Percentiles rank a stretch among this genome's conserved stretches.
Conservation (phyloP, 2,329 filamentous ascomycete genomes). For the Cephalotrichum gorgonifer region DNA sequence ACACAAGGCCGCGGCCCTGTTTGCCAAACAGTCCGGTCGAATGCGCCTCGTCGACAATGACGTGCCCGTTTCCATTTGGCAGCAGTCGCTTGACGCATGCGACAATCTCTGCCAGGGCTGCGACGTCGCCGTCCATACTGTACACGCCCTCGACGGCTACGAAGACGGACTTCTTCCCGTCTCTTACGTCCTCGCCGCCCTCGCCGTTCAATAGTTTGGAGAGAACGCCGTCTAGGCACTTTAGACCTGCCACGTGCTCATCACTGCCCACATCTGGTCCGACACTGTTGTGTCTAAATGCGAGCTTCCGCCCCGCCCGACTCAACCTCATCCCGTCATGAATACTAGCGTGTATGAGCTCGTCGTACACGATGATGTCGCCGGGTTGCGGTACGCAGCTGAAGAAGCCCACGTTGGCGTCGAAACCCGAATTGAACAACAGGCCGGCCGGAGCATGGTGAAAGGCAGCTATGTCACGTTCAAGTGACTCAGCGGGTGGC, state of each 20-base stretch:
- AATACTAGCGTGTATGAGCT: conserved; percentile 66
- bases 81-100: conserved; percentile 43
- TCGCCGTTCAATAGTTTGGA: conserved; percentile 14
- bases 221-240: background rate
- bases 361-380: conserved; percentile 61
- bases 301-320: conserved; percentile 33
- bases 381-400: conserved; percentile 46
- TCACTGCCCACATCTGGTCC: background rate
- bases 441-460: conserved; percentile 34
- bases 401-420: conserved; percentile 57
- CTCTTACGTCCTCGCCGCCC: conserved; percentile 18
- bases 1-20: conserved; percentile 47
- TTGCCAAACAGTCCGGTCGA: conserved; percentile 50
- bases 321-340: conserved; percentile 67
- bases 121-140: conserved; percentile 75
- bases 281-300: conserved; percentile 50
- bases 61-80: conserved; percentile 45
- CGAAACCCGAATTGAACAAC: conserved; percentile 51
- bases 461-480: conserved; percentile 34
- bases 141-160: conserved; percentile 64
- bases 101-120: conserved; percentile 51
- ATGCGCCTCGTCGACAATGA: conserved; percentile 62
- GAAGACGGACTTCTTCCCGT: conserved; percentile 45
- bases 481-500: conserved; percentile 30
- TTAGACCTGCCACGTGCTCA: background rate